Evolutionary conservation across 257 asterid species (phyloP), one percentile per base, ranked within the genome.

Genomic region (Mitragyna speciosa): DNA sequence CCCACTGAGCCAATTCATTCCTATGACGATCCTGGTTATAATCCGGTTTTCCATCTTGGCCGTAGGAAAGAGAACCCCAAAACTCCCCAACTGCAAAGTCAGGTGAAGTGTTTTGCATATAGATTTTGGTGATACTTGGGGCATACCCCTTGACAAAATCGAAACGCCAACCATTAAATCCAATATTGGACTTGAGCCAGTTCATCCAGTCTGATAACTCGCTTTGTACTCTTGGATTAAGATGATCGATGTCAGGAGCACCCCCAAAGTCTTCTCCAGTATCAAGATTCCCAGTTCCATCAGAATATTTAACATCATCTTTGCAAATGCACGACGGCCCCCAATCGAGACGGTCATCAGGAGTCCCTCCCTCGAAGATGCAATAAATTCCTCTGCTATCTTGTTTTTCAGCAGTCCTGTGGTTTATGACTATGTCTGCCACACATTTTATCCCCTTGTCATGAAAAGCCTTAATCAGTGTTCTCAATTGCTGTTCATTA

Each of bases 301-400:
- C 96, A 33, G 90, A 85, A 72, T 80, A 95, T 43, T 86, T 59
- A 7, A 75, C 36, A 70, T 95, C 98, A 73, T 88, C 89, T 17
- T 66, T 73, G 90, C 96, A 93, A 39, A 95, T 95, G 79, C 82
- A 79, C 4, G 87, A 79, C 0, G 98, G 94, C 0, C 95, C 96
- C 98, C 98, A 95, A 75, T 95, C 97, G n/a, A 95, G 95, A 51
- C 93, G 95, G 22, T 64, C 87, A 73, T 91, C 98, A 12, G 91
- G 33, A 0, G 97, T 93, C 47, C 98, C 98, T 12, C 99, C 99
- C 58, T 95, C 97, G 74, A 93, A 95, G 76, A 93, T 83, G 87
- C 86, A 73, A 81, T 89, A 93, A 36, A 87, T 85, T 43, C 99
- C 97, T n/a, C 92, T 83, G 54, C 78, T 14, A 26, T 95, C 98